Evolutionary conservation across 129 eudicot species (phyloP), one percentile per base, ranked within the genome.

Genomic region (Silybum marianum): DNA sequence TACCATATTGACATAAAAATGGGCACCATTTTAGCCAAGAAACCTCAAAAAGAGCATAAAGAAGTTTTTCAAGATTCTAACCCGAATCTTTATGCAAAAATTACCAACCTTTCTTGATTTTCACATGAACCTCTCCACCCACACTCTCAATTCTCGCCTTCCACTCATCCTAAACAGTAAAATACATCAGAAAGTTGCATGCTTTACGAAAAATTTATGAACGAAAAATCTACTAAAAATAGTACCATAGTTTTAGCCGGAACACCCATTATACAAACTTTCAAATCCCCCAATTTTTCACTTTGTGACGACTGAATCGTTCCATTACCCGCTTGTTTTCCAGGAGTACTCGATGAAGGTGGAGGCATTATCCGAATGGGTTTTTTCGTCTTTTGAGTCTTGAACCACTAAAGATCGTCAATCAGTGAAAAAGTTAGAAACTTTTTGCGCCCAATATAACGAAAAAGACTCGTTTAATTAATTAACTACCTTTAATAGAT

Each of bases 311-410:
- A 84, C 81, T 81, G 93, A 71, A 86, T 44, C 32, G 28, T 73
- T 32, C 85, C 88, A 9, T 40, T 84, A 82, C 84, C 86, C 85
- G 81, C 80, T 54, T 34, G 82, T 75, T 67, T 85, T 76, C 89
- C 91, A 30, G 90, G 81, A 60, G 76, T 65, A 26, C 38, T 69
- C 18, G 96, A 81, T 24, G 97, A 74, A 34, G 87, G 46, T 44
- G 98, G 97, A 82, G 97, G 95, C 69, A 95, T 73, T 86, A 95
- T 78, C 39, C 99, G 75, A 72, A 70, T 74, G 34, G 95, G 90
- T 85, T 92, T 95, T 25, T 87, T 85, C 58, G 38, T 67, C 85
- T 84, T 88, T 81, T 95, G 99, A 34, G 93, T 85, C 91, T 95
- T 95, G 76, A 81, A 89, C 99, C 99, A 95, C 99, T 95, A 84